Evolutionary conservation across 2,329 filamentous ascomycete genomes (phyloP).

Genomic region (Diaporthe capsici): DNA sequence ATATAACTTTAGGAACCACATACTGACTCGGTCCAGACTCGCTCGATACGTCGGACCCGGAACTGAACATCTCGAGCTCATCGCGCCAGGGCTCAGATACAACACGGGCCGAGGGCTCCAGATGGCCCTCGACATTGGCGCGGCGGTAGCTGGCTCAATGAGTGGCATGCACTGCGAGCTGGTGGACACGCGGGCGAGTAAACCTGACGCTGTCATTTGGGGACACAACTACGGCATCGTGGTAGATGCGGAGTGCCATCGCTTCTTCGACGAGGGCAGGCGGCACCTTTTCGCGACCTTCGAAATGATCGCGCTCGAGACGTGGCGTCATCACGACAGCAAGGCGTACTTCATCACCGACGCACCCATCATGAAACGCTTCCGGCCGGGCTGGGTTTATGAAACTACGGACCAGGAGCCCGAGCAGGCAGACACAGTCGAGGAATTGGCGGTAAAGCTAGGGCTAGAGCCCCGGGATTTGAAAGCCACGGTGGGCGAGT

Average conservation of each 20-base stretch:
- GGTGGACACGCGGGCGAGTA: constrained; percentile 12
- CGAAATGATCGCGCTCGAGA: constrained; percentile 45
- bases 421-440: constrained; percentile 21
- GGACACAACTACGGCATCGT: constrained; percentile 60
- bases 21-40: constrained; percentile 2
- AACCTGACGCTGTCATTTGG: constrained; percentile 40
- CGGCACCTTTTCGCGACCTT: constrained; percentile 59
- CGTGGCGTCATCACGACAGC: constrained; percentile 20
- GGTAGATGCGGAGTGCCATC: constrained; percentile 55
- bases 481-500: constrained; percentile 11
- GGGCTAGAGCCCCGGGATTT: background rate
- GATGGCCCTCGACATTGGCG: constrained; percentile 29
- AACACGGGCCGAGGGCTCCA: constrained; percentile 27
- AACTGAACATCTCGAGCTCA: constrained; percentile 26
- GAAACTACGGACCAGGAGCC: constrained; percentile 27
- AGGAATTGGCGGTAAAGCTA: constrained; percentile 5
- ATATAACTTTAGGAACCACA: too few relatives aligned
- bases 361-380: constrained; percentile 10
- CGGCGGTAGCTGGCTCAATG: constrained; percentile 24
- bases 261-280: constrained; percentile 56
- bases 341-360: constrained; percentile 31
- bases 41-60: constrained; percentile 18
- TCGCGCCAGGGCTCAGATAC: constrained; percentile 19
- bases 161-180: constrained; percentile 33
- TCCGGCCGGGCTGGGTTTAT: constrained; percentile 27